These are phyloP conservation scores for Kwoniella sp. DNA, from an alignment of 768 basidiomycete species.

Conservation along the genomic window DNA sequence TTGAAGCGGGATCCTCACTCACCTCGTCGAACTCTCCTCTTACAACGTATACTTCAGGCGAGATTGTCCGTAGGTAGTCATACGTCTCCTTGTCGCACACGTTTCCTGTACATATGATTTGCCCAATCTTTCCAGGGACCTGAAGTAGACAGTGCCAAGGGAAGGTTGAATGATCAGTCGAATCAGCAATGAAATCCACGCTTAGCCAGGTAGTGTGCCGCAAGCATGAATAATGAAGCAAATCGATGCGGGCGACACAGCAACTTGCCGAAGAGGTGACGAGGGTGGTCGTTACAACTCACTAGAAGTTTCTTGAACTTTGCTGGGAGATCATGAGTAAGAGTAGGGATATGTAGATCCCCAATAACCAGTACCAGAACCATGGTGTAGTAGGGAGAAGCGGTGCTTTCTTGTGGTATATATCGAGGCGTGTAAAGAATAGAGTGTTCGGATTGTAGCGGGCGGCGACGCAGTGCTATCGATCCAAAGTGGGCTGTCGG, in stretches of 20 bases:
- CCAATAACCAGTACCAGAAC: conserved; percentile 95
- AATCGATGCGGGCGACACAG: conserved; percentile 4
- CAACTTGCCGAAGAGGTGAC: background rate
- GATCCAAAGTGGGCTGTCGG: no score
- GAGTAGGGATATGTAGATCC: conserved; percentile 93
- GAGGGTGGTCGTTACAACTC: conserved; percentile 23
- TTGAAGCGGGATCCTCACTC: no score
- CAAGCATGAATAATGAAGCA: background rate
- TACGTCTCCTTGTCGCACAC: conserved; percentile 96
- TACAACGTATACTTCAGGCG: conserved; percentile 87
- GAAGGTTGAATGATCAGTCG: no score
- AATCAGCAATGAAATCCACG: background rate
- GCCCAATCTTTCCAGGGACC: conserved; percentile 94
- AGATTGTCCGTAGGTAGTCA: conserved; percentile 92
- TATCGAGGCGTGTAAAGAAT: no score
- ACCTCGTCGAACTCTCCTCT: conserved; percentile 97
- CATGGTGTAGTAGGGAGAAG: conserved; percentile 59
- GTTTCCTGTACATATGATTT: conserved; percentile 96
- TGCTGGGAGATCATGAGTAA: conserved; percentile 79
- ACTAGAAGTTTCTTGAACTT: conserved; percentile 96
- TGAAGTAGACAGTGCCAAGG: conserved; percentile 14
- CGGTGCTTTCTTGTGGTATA: background rate
- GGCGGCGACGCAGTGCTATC: no score
- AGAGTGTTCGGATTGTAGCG: no score
- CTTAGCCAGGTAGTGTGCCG: no score